phyloP scores from a whole-genome alignment of 1,139 yeast species.

The Hyphopichia fennica region DNA sequence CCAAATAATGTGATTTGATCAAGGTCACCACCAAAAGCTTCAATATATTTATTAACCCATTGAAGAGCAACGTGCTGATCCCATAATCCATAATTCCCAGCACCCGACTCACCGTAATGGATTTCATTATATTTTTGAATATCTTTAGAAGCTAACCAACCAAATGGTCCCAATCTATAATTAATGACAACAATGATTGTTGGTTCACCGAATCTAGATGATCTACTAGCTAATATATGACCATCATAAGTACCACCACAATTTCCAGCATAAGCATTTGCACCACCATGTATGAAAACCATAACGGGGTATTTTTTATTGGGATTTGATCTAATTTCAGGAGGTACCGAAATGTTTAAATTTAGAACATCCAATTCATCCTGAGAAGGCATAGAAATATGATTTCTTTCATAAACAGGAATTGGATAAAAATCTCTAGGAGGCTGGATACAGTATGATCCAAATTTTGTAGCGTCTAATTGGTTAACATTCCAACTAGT shows the following conservation, averaged over 20 bases:
- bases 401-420: constrained; percentile 9
- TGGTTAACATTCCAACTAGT: constrained; percentile 5
- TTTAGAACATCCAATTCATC: constrained; percentile 6
- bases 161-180: constrained; percentile 9
- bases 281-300: constrained; percentile 15
- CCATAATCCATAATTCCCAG: constrained; percentile 9
- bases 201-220: constrained; percentile 8
- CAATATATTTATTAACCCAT: constrained; percentile 8
- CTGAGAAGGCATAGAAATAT: constrained; percentile 3
- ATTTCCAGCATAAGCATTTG: constrained; percentile 12
- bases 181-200: constrained; percentile 8
- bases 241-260: constrained; percentile 12
- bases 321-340: neutral
- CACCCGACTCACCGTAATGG: constrained; percentile 8
- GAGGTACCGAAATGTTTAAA: constrained; percentile 1
- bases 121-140: neutral
- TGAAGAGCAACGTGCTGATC: constrained; percentile 7
- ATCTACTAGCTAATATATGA: constrained; percentile 8
- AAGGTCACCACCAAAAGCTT: constrained; percentile 8
- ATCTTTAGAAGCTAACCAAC: constrained; percentile 8
- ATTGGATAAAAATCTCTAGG: constrained; percentile 11
- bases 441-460: constrained; percentile 10
- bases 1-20: constrained; percentile 8
- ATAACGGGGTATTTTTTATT: constrained; percentile 10
- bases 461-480: constrained; percentile 10